A percentile compares a stretch with the other conserved stretches of the same genome.
Conservation (phyloP, 2,329 filamentous ascomycete genomes). For the Aspergillus texensis region DNA sequence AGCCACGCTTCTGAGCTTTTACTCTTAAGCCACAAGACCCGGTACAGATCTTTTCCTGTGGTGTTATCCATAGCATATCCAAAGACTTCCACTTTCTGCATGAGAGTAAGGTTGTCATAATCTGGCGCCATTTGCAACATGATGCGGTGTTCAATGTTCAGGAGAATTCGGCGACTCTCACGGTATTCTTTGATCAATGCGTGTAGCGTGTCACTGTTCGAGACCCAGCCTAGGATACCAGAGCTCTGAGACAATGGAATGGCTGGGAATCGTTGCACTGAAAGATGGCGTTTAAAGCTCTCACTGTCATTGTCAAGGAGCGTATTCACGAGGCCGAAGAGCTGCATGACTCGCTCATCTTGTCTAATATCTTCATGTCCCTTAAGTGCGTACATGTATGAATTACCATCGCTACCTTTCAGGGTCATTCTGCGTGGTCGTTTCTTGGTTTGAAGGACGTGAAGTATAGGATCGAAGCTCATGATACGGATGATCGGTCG, state of each 20-base stretch:
- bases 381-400: slow-evolving; percentile 90
- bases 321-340: slow-evolving; percentile 97
- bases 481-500: slow-evolving; percentile 80
- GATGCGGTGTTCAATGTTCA: slow-evolving; percentile 99
- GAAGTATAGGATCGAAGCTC: slow-evolving; percentile 86
- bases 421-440: slow-evolving; percentile 86
- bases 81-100: slow-evolving; percentile 99
- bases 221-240: slow-evolving; percentile 92
- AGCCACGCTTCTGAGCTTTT: slow-evolving; percentile 98
- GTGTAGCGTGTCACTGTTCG: slow-evolving; percentile 95
- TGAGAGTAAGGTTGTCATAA: slow-evolving; percentile 96
- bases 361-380: slow-evolving; percentile 99
- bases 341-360: slow-evolving; percentile 98
- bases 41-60: slow-evolving; percentile 96
- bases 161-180: slow-evolving; percentile 92
- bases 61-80: slow-evolving; percentile 99
- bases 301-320: slow-evolving; percentile 91
- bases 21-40: slow-evolving; percentile 97
- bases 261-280: slow-evolving; percentile 94
- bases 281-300: slow-evolving; percentile 94
- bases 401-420: slow-evolving; percentile 83
- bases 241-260: slow-evolving; percentile 97
- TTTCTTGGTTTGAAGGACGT: slow-evolving; percentile 96
- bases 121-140: slow-evolving; percentile 99
- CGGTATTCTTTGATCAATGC: slow-evolving; percentile 96